Evolutionary conservation across 345 rosid genomes (phyloP), one percentile per base, ranked within the genome.

Genomic region (Gossypium longicalyx): DNA sequence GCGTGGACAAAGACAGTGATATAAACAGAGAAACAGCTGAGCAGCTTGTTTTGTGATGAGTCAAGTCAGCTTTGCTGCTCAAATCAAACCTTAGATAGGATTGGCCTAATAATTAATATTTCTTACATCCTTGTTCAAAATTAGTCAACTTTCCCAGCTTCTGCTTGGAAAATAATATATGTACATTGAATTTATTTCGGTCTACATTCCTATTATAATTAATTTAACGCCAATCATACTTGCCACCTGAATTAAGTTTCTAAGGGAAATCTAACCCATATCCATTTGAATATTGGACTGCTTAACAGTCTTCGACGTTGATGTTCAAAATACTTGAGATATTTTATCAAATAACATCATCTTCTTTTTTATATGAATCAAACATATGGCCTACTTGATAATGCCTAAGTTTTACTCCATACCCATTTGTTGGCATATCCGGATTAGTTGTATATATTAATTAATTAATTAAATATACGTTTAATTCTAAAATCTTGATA

Each of bases 321-420:
- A 68, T 59, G 72, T 56, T 34, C 52, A 69, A 72, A 8, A 17
- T 2, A 72, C 11, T 74, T 76, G 58, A 79, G 48, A 62, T 10
- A 66, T 22, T 7, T 13, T 10, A 56, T 57, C 15, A 57, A 22
- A 57, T 58, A 41, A 1, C 49, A 73, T 43, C 27, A 23, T 17
- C 12, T 22, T 19, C 5, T 63, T 63, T 29, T 16, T 20, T 53
- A 45, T 70, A 34, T 56, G 77, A 54, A 72, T 65, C 73, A 20
- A 77, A 60, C 72, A 62, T 73, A 58, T 79, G 77, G 72, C 77
- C 84, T 77, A 73, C 77, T 76, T 72, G 83, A 82, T 74, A 65
- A 78, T 81, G 80, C 77, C 86, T 72, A 76, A 78, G 51, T 80
- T 81, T 87, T 78, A 85, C 87, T 85, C 83, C 85, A 85, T 79